Evolutionary conservation across 2,329 filamentous ascomycete species (phyloP).

Genomic region (Colletotrichum agaves): DNA sequence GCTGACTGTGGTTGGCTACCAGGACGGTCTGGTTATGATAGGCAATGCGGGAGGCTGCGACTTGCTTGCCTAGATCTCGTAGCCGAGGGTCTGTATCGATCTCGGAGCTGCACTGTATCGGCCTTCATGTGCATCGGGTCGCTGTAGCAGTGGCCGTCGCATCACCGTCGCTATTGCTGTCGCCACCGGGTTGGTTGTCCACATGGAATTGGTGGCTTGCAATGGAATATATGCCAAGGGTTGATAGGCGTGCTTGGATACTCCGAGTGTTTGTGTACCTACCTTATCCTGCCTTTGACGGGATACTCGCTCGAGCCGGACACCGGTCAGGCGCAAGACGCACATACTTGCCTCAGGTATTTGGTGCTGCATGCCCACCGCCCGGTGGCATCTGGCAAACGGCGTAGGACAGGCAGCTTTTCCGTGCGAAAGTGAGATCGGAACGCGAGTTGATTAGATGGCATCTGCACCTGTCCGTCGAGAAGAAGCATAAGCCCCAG

Average conservation of each 20-base stretch:
- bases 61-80: conserved; percentile 31
- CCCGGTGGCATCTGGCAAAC: conserved; percentile 14
- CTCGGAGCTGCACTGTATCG: conserved; percentile 25
- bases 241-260: background rate
- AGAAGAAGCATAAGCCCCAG: conserved; percentile 20
- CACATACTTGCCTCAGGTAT: background rate
- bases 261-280: background rate
- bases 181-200: background rate
- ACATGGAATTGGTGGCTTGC: conserved; percentile 5
- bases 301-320: background rate
- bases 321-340: background rate
- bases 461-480: conserved; percentile 31
- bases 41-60: conserved; percentile 20
- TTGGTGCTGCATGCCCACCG: conserved; percentile 4
- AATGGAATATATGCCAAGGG: conserved; percentile 12
- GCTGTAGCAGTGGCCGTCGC: conserved; percentile 1
- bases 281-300: background rate
- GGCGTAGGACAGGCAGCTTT: background rate
- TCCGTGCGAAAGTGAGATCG: conserved; percentile 9
- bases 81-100: conserved; percentile 27
- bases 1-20: background rate
- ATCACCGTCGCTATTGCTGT: background rate
- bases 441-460: conserved; percentile 35
- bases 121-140: conserved; percentile 2
- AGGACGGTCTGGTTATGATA: conserved; percentile 10